These are phyloP conservation scores for Hemileccinum rubropunctum DNA, from an alignment of 768 basidiomycete genomes.

Conservation along the genomic window DNA sequence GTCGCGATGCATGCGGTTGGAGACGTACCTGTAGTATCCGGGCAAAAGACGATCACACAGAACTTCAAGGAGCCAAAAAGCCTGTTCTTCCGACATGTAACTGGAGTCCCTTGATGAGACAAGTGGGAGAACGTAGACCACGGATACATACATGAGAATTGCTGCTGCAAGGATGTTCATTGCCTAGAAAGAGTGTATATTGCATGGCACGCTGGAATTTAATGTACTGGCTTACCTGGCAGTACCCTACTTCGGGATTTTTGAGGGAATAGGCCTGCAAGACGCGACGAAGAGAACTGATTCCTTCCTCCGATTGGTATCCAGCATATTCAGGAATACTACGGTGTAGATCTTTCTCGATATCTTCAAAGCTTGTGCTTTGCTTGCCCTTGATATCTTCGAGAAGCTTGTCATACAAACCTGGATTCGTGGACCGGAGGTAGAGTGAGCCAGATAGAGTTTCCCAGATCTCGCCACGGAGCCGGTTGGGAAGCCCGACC, in stretches of 20 bases:
- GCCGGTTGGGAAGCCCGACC: constrained; percentile 91
- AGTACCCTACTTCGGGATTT: constrained; percentile 93
- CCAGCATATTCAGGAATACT: constrained; percentile 96
- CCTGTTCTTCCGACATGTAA: constrained; percentile 98
- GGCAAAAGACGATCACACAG: constrained; percentile 93
- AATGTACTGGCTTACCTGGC: constrained; percentile 56
- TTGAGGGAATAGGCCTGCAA: constrained; percentile 94
- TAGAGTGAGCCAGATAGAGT: constrained; percentile 91
- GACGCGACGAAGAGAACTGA: constrained; percentile 80
- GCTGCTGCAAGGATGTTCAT: constrained; percentile 98
- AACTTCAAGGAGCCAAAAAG: constrained; percentile 95
- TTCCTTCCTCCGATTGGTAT: constrained; percentile 89
- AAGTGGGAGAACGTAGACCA: not conserved
- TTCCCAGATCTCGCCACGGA: constrained; percentile 99
- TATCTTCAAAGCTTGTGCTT: constrained; percentile 93
- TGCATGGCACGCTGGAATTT: not conserved
- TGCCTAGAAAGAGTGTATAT: constrained; percentile 47
- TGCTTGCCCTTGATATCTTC: constrained; percentile 74
- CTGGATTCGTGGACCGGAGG: constrained; percentile 84
- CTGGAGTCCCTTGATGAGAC: constrained; percentile 39
- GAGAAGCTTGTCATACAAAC: constrained; percentile 73
- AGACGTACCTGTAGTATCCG: constrained; percentile 88
- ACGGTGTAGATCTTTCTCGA: constrained; percentile 96
- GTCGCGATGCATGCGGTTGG: not conserved
- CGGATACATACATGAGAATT: constrained; percentile 71